Evolutionary conservation across 495 filamentous ascomycete species (phyloP), one percentile per base, ranked within the genome.

Genomic region (Annulohypoxylon nitens): DNA sequence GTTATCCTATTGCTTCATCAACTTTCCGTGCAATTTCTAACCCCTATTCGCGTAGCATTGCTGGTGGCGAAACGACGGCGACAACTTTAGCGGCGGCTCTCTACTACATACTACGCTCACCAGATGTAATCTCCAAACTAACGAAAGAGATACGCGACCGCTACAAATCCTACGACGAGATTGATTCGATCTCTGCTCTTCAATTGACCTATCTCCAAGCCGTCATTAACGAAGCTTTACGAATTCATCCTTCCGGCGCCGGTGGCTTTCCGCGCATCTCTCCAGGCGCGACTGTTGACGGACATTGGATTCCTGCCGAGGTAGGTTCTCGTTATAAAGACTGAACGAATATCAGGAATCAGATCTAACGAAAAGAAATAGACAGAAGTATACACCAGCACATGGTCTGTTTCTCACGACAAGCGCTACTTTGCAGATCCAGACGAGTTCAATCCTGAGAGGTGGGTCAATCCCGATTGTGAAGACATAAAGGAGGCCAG

Each of bases 11-110:
- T 1, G 3, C 23, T 7, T 10, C 0, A 0, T 11, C 47, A 0
- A 50, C 16, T 5, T 50, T 50, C 23, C n/a, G n/a, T n/a, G n/a
- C n/a, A n/a, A n/a, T n/a, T n/a, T n/a, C n/a, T n/a, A n/a, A n/a
- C n/a, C n/a, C 5, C 7, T 54, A n/a, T 30, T 10, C 2, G 7
- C 2, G 11, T 11, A 71, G 69, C 6, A 76, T 82, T 23, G 86
- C 86, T 0, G 87, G 87, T 0, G 81, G 76, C 37, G 86, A 87
- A 61, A 88, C 86, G 0, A 86, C 82, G 0, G 84, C 84, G 0
- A 84, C 81, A 0, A 34, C 79, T 0, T 69, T 88, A 0, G 78
- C 83, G 1, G 81, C 80, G 0, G 63, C 76, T 0, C 77, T 81
- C 0, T 85, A 80, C 45, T 81, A 75, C 34, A 45, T 87, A 0